Evolutionary conservation across 306 rosid genomes (phyloP), one percentile per base, ranked within the genome.

Genomic region (Rosa lucieae): DNA sequence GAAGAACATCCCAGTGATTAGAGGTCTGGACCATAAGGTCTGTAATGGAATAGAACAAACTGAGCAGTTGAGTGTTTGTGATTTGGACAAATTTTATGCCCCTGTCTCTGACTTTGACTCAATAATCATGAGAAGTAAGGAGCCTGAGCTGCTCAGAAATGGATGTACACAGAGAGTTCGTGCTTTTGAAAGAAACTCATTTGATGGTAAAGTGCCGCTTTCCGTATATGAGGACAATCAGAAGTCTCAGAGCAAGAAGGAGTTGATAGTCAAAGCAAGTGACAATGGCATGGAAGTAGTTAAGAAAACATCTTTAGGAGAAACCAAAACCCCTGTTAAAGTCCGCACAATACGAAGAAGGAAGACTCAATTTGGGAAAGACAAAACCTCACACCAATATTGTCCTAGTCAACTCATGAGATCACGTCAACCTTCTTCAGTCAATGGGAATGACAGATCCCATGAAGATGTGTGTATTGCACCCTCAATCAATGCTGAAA

Each of bases 101-200:
- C 85, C 79, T 67, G 81, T 82, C 47, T 77, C 95, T 9, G 88
- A 89, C 76, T 87, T 91, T 83, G 83, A 97, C 67, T 90, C 97
- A 77, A 88, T 89, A 79, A 91, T 85, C 82, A 89, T 85, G 84
- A 89, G 93, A 77, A 92, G 85, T 82, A 92, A 89, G 82, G 92
- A 87, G 79, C 89, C 90, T 10, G 88, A 89, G 79, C 90, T 85
- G 72, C 90, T 83, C 83, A 85, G 88, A 79, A 92, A 92, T 73
- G 97, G 97, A 10, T 91, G 97, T 82, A 87, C 93, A 26, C 99
- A 91, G 80, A 84, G 97, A 89, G 85, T 92, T 79, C 94, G 90
- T 78, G 98, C 99, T 20, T 88, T 83, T 77, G 98, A 91, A 82
- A 87, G 92, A 80, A 89, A 83, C 63, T 85, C 82, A 71, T 74